Percentiles rank a stretch among this genome's conserved stretches.
These are phyloP conservation scores for Apophysomyces trapeziformis DNA, from an alignment of 371 early-diverging fungal species.

Conservation along the genomic window DNA sequence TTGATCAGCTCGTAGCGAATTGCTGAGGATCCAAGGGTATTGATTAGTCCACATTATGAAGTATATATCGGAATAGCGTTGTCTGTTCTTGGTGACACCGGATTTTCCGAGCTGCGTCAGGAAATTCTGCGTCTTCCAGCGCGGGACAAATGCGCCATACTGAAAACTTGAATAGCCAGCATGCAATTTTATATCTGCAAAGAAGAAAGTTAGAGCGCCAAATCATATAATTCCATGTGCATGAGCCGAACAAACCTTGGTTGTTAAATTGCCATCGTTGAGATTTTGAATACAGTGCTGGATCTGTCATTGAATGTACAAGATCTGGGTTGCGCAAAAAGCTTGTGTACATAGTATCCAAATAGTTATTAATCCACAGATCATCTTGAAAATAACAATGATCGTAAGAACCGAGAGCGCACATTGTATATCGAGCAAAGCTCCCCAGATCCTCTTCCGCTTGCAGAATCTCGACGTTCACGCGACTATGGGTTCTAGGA, in stretches of 20 bases:
- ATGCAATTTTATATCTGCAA: constrained; percentile 46
- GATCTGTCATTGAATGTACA: constrained; percentile 64
- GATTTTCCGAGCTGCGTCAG: constrained; percentile 59
- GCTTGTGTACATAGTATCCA: constrained; percentile 67
- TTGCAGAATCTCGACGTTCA: constrained; percentile 29
- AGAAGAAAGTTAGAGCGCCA: background rate
- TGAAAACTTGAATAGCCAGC: constrained; percentile 58
- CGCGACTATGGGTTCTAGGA: constrained; percentile 4
- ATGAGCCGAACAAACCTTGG: constrained; percentile 32
- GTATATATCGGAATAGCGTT: constrained; percentile 60
- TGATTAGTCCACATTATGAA: constrained; percentile 72
- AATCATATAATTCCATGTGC: too few species aligned
- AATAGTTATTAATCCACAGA: constrained; percentile 54
- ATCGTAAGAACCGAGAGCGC: constrained; percentile 59
- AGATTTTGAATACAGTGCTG: constrained; percentile 58
- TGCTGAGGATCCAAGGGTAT: constrained; percentile 64
- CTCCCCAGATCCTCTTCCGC: constrained; percentile 55
- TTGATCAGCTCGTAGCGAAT: constrained; percentile 37
- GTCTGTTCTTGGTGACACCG: constrained; percentile 52
- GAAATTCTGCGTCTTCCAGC: constrained; percentile 53
- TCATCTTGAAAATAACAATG: constrained; percentile 72
- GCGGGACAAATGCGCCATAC: constrained; percentile 54
- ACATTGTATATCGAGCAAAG: constrained; percentile 63
- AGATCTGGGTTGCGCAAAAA: constrained; percentile 59
- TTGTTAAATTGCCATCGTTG: constrained; percentile 64